These are phyloP conservation scores for Pyronema omphalodes DNA, from an alignment of 495 filamentous ascomycete species.

Conservation along the genomic window DNA sequence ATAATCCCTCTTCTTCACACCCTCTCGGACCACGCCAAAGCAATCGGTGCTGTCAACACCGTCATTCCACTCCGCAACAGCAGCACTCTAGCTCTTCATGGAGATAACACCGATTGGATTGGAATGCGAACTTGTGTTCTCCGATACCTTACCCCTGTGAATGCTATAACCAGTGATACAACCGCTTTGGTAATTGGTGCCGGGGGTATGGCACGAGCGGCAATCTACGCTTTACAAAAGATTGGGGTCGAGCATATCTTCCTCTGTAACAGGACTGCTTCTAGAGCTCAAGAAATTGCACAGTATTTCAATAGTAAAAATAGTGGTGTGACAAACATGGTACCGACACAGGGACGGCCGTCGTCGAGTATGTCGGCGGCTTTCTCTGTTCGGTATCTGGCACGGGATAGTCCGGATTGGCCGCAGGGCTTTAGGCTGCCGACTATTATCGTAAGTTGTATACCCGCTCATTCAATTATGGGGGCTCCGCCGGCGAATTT, in stretches of 20 bases:
- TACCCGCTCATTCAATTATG: conserved; percentile 47
- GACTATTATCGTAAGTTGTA: conserved; percentile 59
- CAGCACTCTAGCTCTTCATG: conserved; percentile 50
- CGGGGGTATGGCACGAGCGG: conserved; percentile 64
- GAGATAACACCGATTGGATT: conserved; percentile 76
- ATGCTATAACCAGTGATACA: conserved; percentile 49
- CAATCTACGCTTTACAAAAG: conserved; percentile 61
- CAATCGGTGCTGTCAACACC: conserved; percentile 68
- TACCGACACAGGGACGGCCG: too few species aligned
- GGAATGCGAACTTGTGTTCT: conserved; percentile 51
- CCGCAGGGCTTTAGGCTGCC: conserved; percentile 43
- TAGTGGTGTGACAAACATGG: conserved; percentile 31
- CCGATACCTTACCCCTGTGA: conserved; percentile 59
- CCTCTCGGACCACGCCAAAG: conserved; percentile 55
- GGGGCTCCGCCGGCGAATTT: conserved; percentile 52
- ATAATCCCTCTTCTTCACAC: conserved; percentile 48
- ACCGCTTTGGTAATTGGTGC: conserved; percentile 60
- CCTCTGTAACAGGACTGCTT: conserved; percentile 50
- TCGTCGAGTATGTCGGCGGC: conserved; percentile 20
- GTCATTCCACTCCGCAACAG: conserved; percentile 55
- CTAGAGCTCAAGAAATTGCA: conserved; percentile 46
- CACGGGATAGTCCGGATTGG: conserved; percentile 38
- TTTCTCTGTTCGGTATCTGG: conserved; percentile 41
- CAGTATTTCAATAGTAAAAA: conserved; percentile 40
- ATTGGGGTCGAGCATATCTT: conserved; percentile 66